Evolutionary conservation across 2,329 filamentous ascomycete species (phyloP).

Genomic region (Aspergillus sojae): DNA sequence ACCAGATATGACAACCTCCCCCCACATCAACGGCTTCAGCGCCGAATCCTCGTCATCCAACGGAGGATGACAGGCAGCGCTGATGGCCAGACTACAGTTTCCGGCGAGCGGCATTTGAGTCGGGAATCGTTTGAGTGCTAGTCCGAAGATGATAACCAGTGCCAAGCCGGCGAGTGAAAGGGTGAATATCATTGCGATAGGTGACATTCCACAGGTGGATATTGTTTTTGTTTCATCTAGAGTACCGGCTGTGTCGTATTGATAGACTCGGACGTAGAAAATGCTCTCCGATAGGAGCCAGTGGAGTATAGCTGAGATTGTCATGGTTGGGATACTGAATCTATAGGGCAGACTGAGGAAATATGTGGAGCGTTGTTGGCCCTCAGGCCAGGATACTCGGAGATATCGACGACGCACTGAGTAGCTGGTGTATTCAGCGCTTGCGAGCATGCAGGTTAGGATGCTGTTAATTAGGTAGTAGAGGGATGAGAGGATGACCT

Average conservation of each 20-base stretch:
- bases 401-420: slow-evolving; percentile 39
- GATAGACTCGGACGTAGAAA: slow-evolving; percentile 31
- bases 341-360: slow-evolving; percentile 48
- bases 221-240: background rate
- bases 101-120: background rate
- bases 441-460: slow-evolving; percentile 49
- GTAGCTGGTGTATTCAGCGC: slow-evolving; percentile 51
- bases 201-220: background rate
- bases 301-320: slow-evolving; percentile 40
- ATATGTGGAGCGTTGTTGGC: slow-evolving; percentile 47
- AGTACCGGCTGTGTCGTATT: background rate
- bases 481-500: slow-evolving; percentile 34
- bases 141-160: background rate
- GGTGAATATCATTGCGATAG: background rate
- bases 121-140: background rate
- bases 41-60: too few relatives aligned
- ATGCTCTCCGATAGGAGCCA: slow-evolving; percentile 52
- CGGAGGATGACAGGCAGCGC: background rate
- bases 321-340: slow-evolving; percentile 45
- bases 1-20: background rate
- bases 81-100: background rate
- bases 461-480: slow-evolving; percentile 39
- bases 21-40: too few relatives aligned
- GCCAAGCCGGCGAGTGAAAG: background rate
- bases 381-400: slow-evolving; percentile 46